Evolutionary conservation across 2,329 filamentous ascomycete genomes (phyloP), one percentile per base, ranked within the genome.

Genomic region (Trichoderma afroharzianum): DNA sequence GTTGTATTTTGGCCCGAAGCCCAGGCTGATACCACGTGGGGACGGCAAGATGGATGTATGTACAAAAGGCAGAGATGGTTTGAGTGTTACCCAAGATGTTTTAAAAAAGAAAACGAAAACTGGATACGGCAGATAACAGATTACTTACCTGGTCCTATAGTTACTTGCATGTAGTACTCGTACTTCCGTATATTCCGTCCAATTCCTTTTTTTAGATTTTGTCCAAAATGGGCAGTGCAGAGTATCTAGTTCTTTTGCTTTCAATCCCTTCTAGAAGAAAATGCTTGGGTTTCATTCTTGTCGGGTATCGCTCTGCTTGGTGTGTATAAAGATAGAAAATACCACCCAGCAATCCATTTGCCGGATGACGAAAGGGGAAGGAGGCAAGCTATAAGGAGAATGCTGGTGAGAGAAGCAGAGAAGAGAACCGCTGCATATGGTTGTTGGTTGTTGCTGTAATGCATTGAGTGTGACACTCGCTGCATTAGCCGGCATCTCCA

Each of bases 1-100:
- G 28, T 53, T 33, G 64, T 68, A 59, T 59, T 47, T 50, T 33
- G 14, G 15, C 32, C n/a, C 21, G 33, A 30, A 36, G 32, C 33
- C 15, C 18, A 66, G 63, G 63, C 63, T 68, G 64, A 59, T 68
- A 47, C 64, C 64, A 33, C 53, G 64, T 68, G 64, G 64, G 21
- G 63, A 28, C 8, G 24, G 47, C 26, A 6, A 28, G 47, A 64
- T 33, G 26, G 26, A 26, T 26, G 26, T 26, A 26, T 26, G 28
- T 18, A 24, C 39, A 53, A 50, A 53, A 32, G 21, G 33, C n/a
- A 36, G 58, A 43, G 3, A n/a, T 7, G 0, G 39, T 59, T 59
- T n/a, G 59, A 28, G 59, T 63, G 59, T n/a, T n/a, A 63, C 59
- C 33, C 59, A 57, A 57, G 15, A 3, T 57, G 26, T 57, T 57